Evolutionary conservation across 257 asterid species (phyloP).

Genomic region (Dorcoceras hygrometricum): DNA sequence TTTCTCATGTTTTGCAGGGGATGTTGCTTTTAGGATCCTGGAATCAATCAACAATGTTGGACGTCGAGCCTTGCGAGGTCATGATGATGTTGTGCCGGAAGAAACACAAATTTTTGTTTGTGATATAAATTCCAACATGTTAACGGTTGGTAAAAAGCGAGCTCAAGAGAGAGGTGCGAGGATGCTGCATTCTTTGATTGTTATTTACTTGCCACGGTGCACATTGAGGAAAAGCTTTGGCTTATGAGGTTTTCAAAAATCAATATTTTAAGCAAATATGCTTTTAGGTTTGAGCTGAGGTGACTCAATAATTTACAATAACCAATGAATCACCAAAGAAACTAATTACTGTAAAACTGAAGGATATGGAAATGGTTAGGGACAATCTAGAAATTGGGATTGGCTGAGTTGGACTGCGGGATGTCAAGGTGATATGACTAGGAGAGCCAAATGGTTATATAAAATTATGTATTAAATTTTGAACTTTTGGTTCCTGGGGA

Average conservation of each 20-base stretch:
- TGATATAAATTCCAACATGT: constrained; percentile 91
- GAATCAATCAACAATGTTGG: constrained; percentile 52
- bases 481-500: too few relatives aligned
- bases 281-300: neutral
- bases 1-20: constrained; percentile 65
- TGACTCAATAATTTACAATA: neutral
- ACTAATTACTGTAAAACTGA: neutral
- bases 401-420: neutral
- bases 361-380: neutral
- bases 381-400: neutral
- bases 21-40: constrained; percentile 88
- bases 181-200: neutral
- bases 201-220: neutral
- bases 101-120: constrained; percentile 78
- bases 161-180: constrained; percentile 71
- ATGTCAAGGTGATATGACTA: neutral
- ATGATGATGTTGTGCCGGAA: constrained; percentile 53
- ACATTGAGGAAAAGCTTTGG: neutral
- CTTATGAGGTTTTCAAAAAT: neutral
- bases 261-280: neutral
- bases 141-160: constrained; percentile 76
- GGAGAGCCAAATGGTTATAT: neutral
- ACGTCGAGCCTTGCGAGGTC: constrained; percentile 57
- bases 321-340: neutral
- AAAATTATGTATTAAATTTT: too few relatives aligned